Base-by-base conservation (phyloP, 805 yeast species). In the Saturnispora galanensis region DNA sequence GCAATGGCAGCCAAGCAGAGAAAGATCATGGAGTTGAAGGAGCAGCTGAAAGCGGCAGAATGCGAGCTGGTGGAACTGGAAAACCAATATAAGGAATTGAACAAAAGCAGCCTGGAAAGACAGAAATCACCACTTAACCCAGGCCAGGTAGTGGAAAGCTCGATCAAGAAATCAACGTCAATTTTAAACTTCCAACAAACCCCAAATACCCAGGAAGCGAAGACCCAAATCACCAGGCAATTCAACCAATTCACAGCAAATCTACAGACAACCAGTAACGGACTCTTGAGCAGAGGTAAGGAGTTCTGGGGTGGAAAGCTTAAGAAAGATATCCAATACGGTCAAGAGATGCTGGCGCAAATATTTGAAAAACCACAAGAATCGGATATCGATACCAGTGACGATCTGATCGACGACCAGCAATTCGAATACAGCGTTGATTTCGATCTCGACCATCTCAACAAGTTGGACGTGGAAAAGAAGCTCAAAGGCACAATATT, bases 1-100 rank as follows among this genome's bases (percentile, higher is more conserved):
- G 57, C 59, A 36, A 50, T 72, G 41, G 77, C 83, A 0, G 53
- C 69, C 2, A 78, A 79, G 53, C 81, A 77, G 52, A 66, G 79
- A 47, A 69, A 69, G 45, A 68, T 78, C 8, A 49, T 67, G 13
- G 81, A 76, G 40, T 55, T 74, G 46, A 73, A 70, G 52, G 59
- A 65, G n/a, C 65, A 67, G 50, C 56, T 77, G n/a, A 54, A 62
- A 12, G 58, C 57, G 32, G 57, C 71, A 3, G 69, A 69, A 49
- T 52, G 52, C 4, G 75, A 73, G 29, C 48, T 73, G 17, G 53
- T 52, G 12, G 51, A 51, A 4, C 46, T 72, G 31, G 73, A 71
- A 42, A 32, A 38, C 3, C 50, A 51, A 41, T 67, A 69, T 47
- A 57, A 54, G 26, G 39, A 42, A 29, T 16, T 10, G 17, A 38